Conservation (phyloP, 768 basidiomycete species). For the Rhodotorula toruloides region DNA sequence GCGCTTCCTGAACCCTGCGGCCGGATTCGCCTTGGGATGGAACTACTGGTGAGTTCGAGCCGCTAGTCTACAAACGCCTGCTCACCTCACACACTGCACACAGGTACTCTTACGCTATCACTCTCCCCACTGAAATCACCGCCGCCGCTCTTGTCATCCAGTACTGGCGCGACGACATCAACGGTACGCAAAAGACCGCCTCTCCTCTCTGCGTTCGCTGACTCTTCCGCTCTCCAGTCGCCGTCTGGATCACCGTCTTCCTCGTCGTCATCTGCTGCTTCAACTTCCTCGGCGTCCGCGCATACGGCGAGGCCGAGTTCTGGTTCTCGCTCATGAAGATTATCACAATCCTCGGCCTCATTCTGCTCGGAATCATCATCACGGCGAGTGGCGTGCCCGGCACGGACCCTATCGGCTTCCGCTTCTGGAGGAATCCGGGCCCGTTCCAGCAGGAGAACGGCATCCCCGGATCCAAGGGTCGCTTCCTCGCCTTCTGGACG, state of each 20-base stretch:
- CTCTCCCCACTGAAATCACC: constrained; percentile 24
- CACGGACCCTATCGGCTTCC: constrained; percentile 45
- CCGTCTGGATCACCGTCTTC: constrained; percentile 25
- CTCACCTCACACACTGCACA: no score
- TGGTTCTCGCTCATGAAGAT: constrained; percentile 42
- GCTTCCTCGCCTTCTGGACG: constrained; percentile 58
- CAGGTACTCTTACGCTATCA: constrained; percentile 36
- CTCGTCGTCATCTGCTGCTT: constrained; percentile 28
- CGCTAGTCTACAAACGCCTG: no score
- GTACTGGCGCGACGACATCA: constrained; percentile 34
- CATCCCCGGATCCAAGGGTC: constrained; percentile 54
- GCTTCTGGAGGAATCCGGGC: constrained; percentile 34
- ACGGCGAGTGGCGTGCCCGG: constrained; percentile 47
- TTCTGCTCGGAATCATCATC: constrained; percentile 47
- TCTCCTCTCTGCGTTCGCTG: no score
- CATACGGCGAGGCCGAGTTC: constrained; percentile 45
- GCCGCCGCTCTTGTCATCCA: constrained; percentile 36
- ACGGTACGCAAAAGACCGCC: no score
- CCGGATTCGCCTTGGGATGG: no score
- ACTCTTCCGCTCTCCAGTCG: no score
- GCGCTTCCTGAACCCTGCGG: constrained; percentile 49
- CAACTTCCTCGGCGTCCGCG: constrained; percentile 40
- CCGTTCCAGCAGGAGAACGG: constrained; percentile 47
- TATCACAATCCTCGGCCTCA: constrained; percentile 46
- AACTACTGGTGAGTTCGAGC: not conserved